A percentile compares a stretch with the other conserved stretches of the same genome.
These are phyloP conservation scores for Oryza meridionalis DNA, from an alignment of 176 grass and related monocot genomes.

Conservation along the genomic window DNA sequence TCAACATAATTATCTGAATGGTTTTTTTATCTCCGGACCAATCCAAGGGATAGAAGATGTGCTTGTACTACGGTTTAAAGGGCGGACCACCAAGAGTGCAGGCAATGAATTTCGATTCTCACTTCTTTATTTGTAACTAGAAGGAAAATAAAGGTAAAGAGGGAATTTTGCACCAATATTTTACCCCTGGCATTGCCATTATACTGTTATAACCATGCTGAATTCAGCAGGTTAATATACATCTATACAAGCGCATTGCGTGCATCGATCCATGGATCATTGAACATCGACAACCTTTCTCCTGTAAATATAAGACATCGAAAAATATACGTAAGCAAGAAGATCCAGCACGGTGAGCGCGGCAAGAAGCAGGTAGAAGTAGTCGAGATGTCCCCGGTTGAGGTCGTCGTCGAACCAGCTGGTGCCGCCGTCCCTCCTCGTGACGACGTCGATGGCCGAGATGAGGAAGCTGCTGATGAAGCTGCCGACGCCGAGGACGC, in stretches of 20 bases:
- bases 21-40: no score
- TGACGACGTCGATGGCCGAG: slow-evolving; percentile 34
- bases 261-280: not conserved
- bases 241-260: not conserved
- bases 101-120: no score
- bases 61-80: no score
- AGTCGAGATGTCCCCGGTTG: slow-evolving; percentile 61
- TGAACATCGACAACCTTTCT: slow-evolving; percentile 11
- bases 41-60: not conserved
- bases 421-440: slow-evolving; percentile 26
- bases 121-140: no score
- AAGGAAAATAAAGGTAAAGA: no score
- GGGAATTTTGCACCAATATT: not conserved
- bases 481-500: slow-evolving; percentile 59
- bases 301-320: slow-evolving; percentile 44
- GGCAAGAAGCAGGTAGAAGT: slow-evolving; percentile 64
- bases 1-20: not conserved
- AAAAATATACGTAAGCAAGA: slow-evolving; percentile 42
- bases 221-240: not conserved
- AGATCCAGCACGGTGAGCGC: slow-evolving; percentile 47
- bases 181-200: not conserved
- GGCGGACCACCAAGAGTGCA: no score
- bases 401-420: slow-evolving; percentile 68
- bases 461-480: slow-evolving; percentile 67
- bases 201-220: no score